Conservation (phyloP, 2,329 filamentous ascomycete genomes). For the Phyllosticta citrichinensis region DNA sequence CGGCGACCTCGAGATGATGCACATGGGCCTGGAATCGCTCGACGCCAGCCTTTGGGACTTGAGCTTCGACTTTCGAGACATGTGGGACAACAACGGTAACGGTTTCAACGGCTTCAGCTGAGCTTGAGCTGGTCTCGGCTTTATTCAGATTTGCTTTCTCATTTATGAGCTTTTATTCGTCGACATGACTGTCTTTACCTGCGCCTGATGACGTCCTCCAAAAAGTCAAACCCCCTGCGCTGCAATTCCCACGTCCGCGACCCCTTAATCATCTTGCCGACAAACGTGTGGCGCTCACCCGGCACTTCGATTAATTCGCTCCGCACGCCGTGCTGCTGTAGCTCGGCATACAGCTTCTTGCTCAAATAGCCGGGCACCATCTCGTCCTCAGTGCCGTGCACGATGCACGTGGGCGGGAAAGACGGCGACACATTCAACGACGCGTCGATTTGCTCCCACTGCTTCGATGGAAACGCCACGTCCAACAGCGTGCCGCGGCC, state of each 20-base stretch:
- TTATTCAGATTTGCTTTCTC: neutral
- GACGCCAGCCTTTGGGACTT: constrained; percentile 5
- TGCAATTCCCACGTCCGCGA: constrained; percentile 23
- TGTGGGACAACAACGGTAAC: constrained; percentile 5
- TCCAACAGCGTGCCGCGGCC: constrained; percentile 30
- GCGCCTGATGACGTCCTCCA: constrained; percentile 18
- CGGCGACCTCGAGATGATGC: constrained; percentile 1
- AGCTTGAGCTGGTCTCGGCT: neutral
- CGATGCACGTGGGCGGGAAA: constrained; percentile 32
- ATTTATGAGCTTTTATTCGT: neutral
- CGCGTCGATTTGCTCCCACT: constrained; percentile 23
- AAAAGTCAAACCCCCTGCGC: constrained; percentile 33
- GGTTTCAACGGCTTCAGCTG: constrained; percentile 4
- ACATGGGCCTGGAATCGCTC: constrained; percentile 5
- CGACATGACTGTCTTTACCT: neutral
- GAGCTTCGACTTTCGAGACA: constrained; percentile 6
- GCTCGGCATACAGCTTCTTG: constrained; percentile 17
- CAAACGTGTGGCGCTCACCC: constrained; percentile 36
- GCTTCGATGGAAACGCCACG: constrained; percentile 19
- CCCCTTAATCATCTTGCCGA: constrained; percentile 32
- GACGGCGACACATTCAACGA: constrained; percentile 19
- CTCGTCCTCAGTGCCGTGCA: constrained; percentile 30
- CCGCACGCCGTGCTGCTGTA: constrained; percentile 22
- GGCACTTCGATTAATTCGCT: constrained; percentile 30
- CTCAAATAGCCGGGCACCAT: constrained; percentile 33